Base-by-base conservation (phyloP, 768 basidiomycete genomes). In the Lactarius sanguifluus region DNA sequence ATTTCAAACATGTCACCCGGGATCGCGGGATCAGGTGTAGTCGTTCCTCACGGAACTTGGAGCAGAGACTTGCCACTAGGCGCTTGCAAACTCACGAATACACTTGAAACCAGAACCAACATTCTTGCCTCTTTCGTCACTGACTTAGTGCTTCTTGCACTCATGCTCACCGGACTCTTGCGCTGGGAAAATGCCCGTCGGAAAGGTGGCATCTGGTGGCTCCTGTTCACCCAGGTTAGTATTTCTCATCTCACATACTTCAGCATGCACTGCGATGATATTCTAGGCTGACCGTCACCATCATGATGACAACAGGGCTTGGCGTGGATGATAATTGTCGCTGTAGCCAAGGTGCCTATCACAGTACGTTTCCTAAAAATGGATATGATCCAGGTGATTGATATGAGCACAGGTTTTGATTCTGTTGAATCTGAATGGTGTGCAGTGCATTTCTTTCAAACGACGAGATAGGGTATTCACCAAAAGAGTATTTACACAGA, bases 151-250 rank as follows among this genome's bases (percentile, higher is more conserved):
- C 54, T 61, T 25, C 59, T 65, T 8, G 6, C 8, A 7, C 59
- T 65, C 41, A 61, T 61, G 64, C 32, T 65, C 15, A 25, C 13
- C 5, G 64, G 64, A 6, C 30, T 65, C 23, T 47, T 56, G 18
- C 64, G 64, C 25, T 65, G 64, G 64, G 34, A 47, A 28, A 34
- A 38, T 20, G 23, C 54, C 4, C 64, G 30, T 36, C 8, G 4
- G 34, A n/a, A 5, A 23, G 54, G 59, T 8, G 52, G 59, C 5
- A 28, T 56, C 18, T 65, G 64, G 64, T 16, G 18, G 54, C n/a
- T 61, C 20, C 54, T 65, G 36, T 65, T 38, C 10, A 45, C 47
- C 4, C 58, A 64, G 30, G 58, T 59, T 23, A 45, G 30, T 38
- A 16, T 8, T 56, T 23, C 12, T 23, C 23, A 7, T n/a, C n/a